A percentile compares a stretch with the other conserved stretches of the same genome.
Evolutionary conservation across 1,139 yeast genomes (phyloP).

Genomic region (Maudiozyma humilis): DNA sequence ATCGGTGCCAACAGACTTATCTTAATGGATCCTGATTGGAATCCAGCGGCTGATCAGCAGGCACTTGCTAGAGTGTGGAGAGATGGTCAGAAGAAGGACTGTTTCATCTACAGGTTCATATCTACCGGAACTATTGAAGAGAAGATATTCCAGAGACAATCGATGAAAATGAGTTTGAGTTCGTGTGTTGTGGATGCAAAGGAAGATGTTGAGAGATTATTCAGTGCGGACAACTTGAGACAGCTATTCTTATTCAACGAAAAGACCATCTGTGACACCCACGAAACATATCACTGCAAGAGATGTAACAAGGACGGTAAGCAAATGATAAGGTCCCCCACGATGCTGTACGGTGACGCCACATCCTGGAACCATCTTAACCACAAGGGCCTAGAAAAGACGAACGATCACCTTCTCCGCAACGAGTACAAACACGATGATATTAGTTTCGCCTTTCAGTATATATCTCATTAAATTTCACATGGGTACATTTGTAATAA

Average conservation of each 20-base stretch:
- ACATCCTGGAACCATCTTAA: constrained; percentile 94
- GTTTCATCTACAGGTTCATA: constrained; percentile 88
- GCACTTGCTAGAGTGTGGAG: constrained; percentile 98
- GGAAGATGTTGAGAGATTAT: constrained; percentile 87
- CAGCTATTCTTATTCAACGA: constrained; percentile 67
- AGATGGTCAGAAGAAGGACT: constrained; percentile 96
- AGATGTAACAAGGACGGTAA: constrained; percentile 56
- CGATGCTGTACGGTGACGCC: constrained; percentile 95
- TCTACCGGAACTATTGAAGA: constrained; percentile 95
- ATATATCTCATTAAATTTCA: constrained; percentile 56
- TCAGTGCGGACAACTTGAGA: constrained; percentile 71
- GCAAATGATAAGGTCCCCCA: constrained; percentile 62
- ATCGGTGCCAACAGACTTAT: constrained; percentile 92
- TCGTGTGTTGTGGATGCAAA: constrained; percentile 96
- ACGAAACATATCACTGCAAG: constrained; percentile 82
- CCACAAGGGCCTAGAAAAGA: constrained; percentile 48
- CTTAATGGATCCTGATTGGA: constrained; percentile 95
- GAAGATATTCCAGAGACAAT: constrained; percentile 90
- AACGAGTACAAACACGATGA: constrained; percentile 65
- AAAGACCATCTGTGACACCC: constrained; percentile 78
- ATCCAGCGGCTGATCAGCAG: constrained; percentile 97
- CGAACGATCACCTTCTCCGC: constrained; percentile 68
- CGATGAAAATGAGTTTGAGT: constrained; percentile 88
- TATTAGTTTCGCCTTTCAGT: constrained; percentile 84
- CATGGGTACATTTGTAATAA: not conserved